These are phyloP conservation scores for Scedosporium apiospermum DNA, from an alignment of 2,329 filamentous ascomycete species.

Conservation along the genomic window DNA sequence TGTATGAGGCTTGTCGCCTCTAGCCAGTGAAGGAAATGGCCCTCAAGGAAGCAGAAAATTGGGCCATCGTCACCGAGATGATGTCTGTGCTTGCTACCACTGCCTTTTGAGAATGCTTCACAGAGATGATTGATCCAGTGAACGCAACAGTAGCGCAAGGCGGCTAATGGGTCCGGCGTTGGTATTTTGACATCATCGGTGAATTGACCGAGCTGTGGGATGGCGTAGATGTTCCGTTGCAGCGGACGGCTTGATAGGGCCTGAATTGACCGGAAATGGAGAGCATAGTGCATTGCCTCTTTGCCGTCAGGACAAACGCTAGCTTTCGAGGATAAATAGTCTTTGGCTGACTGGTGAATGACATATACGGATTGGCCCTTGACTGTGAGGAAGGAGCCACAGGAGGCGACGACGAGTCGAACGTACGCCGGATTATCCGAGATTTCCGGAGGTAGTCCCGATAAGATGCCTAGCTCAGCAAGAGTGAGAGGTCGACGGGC, in stretches of 20 bases:
- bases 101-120: not conserved
- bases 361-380: slow-evolving; percentile 22
- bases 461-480: slow-evolving; percentile 20
- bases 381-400: slow-evolving; percentile 27
- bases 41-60: not conserved
- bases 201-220: slow-evolving; percentile 15
- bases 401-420: slow-evolving; percentile 20
- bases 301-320: slow-evolving; percentile 20
- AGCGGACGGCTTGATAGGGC: slow-evolving; percentile 19
- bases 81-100: not conserved
- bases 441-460: slow-evolving; percentile 10
- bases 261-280: slow-evolving; percentile 25
- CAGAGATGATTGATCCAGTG: slow-evolving; percentile 24
- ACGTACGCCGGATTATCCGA: slow-evolving; percentile 12
- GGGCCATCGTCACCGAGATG: not conserved
- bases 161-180: slow-evolving; percentile 11
- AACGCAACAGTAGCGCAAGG: slow-evolving; percentile 18
- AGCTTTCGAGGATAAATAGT: slow-evolving; percentile 20
- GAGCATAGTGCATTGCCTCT: slow-evolving; percentile 15
- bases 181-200: slow-evolving; percentile 12
- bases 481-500: slow-evolving; percentile 27
- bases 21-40: not conserved
- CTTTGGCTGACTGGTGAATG: slow-evolving; percentile 34
- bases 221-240: slow-evolving; percentile 23
- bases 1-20: not conserved